Conservation (phyloP, 176 grass and related monocot species). For the Panicum miliaceum region DNA sequence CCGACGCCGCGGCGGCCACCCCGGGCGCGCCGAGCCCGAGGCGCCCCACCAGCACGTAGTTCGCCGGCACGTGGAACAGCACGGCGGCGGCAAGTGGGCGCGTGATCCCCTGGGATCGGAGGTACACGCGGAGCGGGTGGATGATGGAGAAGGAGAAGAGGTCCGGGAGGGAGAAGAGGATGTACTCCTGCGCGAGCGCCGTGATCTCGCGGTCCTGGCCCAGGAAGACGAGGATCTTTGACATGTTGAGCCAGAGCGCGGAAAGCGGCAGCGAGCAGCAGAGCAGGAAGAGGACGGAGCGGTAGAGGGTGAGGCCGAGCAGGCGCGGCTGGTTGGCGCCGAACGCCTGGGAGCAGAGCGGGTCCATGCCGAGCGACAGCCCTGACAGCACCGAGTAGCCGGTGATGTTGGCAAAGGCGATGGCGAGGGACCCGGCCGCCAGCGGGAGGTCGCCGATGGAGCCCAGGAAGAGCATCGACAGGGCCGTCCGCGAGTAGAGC, state of each 20-base stretch:
- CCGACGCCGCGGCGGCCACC: constrained; percentile 71
- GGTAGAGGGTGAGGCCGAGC: constrained; percentile 77
- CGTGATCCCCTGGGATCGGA: constrained; percentile 87
- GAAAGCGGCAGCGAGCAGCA: constrained; percentile 89
- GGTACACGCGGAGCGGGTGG: constrained; percentile 92
- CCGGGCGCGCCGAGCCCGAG: constrained; percentile 64
- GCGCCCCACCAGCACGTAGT: constrained; percentile 63
- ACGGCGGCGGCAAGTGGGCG: constrained; percentile 65
- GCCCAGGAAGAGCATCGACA: constrained; percentile 94
- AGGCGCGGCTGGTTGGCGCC: constrained; percentile 74
- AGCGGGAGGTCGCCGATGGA: constrained; percentile 86
- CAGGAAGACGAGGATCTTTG: constrained; percentile 73
- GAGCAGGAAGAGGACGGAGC: constrained; percentile 86
- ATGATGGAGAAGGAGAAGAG: constrained; percentile 89
- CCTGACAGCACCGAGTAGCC: constrained; percentile 93
- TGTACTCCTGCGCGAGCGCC: constrained; percentile 64
- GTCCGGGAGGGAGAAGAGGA: constrained; percentile 86
- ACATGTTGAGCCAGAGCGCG: constrained; percentile 75
- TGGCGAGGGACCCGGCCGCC: constrained; percentile 82
- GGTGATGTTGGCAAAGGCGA: constrained; percentile 94
- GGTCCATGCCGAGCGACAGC: constrained; percentile 93
- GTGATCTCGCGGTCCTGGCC: constrained; percentile 88
- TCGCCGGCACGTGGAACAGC: constrained; percentile 64
- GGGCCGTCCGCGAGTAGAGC: constrained; percentile 74
- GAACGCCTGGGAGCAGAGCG: constrained; percentile 93